phyloP scores from a whole-genome alignment of 257 asterid species.

The Solanum bukasovii region DNA sequence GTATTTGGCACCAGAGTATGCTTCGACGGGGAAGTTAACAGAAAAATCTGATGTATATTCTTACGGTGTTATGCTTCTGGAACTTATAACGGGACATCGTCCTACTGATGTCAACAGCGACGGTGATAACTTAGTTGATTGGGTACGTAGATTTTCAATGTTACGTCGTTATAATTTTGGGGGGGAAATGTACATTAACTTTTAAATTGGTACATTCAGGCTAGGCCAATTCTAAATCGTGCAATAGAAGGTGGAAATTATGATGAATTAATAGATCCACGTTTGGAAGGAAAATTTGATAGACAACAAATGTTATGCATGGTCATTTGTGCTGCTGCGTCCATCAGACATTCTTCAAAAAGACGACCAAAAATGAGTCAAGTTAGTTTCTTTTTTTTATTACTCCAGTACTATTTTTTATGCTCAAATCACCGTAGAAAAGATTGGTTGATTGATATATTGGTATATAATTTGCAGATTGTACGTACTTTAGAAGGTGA shows the following conservation, averaged over 20 bases:
- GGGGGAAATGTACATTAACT: neutral
- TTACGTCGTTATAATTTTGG: no score
- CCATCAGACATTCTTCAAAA: conserved; percentile 75
- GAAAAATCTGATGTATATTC: conserved; percentile 87
- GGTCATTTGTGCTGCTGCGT: conserved; percentile 60
- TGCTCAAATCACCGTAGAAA: neutral
- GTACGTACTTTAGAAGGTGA: conserved; percentile 66
- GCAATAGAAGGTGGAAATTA: conserved; percentile 50
- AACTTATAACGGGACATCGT: conserved; percentile 63
- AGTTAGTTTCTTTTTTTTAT: conserved; percentile 11
- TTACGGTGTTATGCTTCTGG: conserved; percentile 84
- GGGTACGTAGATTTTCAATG: conserved; percentile 31
- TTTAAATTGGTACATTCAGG: conserved; percentile 18
- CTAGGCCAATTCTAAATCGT: conserved; percentile 49
- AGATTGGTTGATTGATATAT: neutral
- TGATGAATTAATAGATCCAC: conserved; percentile 46
- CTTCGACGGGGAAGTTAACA: conserved; percentile 76
- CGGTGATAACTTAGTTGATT: conserved; percentile 84
- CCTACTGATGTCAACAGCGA: conserved; percentile 54
- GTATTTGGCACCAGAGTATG: conserved; percentile 87
- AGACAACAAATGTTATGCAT: conserved; percentile 43
- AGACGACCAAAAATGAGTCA: conserved; percentile 92
- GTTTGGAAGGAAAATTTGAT: conserved; percentile 37
- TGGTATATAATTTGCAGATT: conserved; percentile 21
- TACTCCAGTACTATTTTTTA: neutral